These are phyloP conservation scores for Abelmoschus esculentus DNA, from an alignment of 345 rosid genomes.

Conservation along the genomic window DNA sequence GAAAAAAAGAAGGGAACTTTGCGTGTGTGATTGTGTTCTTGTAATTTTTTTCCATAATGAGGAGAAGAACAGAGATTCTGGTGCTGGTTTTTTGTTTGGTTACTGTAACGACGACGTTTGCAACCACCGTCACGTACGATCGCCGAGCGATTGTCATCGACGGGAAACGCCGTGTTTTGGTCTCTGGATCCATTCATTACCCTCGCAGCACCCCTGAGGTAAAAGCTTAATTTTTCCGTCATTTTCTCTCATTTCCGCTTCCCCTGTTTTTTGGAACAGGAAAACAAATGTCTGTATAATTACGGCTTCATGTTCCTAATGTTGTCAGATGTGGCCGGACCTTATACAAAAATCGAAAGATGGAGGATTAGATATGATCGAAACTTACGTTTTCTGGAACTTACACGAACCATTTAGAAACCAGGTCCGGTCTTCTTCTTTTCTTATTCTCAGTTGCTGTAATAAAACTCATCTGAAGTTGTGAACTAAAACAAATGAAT, in stretches of 20 bases:
- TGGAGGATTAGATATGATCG: conserved; percentile 86
- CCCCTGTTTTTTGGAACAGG: background rate
- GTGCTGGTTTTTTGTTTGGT: conserved; percentile 13
- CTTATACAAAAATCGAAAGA: conserved; percentile 92
- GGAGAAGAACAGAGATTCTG: conserved; percentile 14
- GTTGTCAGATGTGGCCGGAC: conserved; percentile 85
- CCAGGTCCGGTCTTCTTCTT: conserved; percentile 39
- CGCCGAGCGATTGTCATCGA: conserved; percentile 65
- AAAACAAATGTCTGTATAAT: background rate
- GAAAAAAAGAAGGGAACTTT: background rate
- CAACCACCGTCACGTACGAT: conserved; percentile 67
- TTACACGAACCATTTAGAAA: conserved; percentile 71
- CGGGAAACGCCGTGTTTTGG: conserved; percentile 62
- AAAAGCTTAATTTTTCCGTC: background rate
- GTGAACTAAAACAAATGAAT: background rate
- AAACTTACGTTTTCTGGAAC: conserved; percentile 92
- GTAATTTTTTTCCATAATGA: background rate
- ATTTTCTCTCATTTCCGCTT: background rate
- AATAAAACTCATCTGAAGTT: background rate
- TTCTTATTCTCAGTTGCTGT: conserved; percentile 16
- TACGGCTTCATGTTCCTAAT: background rate
- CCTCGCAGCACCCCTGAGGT: conserved; percentile 96
- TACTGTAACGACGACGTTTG: conserved; percentile 31
- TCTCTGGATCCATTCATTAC: conserved; percentile 94
- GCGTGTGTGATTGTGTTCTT: background rate